Percentiles rank a stretch among this genome's conserved stretches.
Evolutionary conservation across 305 asterid genomes (phyloP).

Genomic region (Andrographis paniculata): DNA sequence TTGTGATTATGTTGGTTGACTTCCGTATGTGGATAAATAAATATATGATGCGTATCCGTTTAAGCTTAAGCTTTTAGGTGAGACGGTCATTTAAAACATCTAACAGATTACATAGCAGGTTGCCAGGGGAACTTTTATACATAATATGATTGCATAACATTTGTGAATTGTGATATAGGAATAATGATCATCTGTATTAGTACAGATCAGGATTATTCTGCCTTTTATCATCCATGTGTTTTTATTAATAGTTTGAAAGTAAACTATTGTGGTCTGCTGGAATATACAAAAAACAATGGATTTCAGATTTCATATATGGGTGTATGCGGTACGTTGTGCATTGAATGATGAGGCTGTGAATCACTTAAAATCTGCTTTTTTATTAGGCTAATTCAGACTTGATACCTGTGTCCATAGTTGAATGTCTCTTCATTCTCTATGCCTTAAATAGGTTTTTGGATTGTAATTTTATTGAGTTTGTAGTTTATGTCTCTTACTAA

Average conservation of each 20-base stretch:
- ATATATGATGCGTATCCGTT: too few species aligned
- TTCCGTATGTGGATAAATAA: too few species aligned
- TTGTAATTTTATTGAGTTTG: not conserved
- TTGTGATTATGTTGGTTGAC: too few species aligned
- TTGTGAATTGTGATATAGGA: too few species aligned
- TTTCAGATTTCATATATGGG: not conserved
- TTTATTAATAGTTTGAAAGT: not conserved
- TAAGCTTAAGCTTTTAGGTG: too few species aligned
- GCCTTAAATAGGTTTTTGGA: too few species aligned
- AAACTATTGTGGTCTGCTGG: not conserved
- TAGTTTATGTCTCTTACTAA: not conserved
- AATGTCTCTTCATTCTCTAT: too few species aligned
- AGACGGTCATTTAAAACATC: too few species aligned
- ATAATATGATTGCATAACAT: not conserved
- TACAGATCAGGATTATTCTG: too few species aligned
- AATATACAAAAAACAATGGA: not conserved
- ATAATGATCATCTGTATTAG: too few species aligned
- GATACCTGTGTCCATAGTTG: too few species aligned
- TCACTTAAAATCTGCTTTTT: not conserved
- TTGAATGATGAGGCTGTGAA: not conserved
- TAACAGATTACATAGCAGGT: too few species aligned
- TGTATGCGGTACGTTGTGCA: not conserved
- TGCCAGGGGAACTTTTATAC: not conserved
- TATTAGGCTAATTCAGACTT: not conserved
- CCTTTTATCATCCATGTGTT: not conserved